A percentile compares a stretch with the other conserved stretches of the same genome.
Conservation (phyloP, 208 protist species). For the Porcisia deanei region DNA sequence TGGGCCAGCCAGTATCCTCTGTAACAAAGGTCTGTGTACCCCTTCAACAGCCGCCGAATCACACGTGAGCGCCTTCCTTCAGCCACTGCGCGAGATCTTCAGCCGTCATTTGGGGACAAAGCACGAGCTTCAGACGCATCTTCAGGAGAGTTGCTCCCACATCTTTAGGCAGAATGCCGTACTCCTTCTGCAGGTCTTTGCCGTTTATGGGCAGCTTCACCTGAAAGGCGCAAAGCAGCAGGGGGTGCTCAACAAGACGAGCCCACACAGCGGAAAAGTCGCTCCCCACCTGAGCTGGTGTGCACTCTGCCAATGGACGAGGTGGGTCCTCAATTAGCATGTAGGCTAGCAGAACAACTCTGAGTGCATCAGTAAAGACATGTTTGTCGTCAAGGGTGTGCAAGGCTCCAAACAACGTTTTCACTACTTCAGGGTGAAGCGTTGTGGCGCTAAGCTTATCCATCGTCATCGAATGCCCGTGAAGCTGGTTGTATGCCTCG, state of each 20-base stretch:
- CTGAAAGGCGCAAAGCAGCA: conserved; percentile 47
- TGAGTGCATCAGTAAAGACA: conserved; percentile 43
- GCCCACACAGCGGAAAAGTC: conserved; percentile 36
- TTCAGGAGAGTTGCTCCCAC: conserved; percentile 55
- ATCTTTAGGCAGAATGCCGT: conserved; percentile 42
- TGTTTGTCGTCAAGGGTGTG: conserved; percentile 55
- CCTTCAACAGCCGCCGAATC: background rate
- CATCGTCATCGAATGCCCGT: conserved; percentile 23
- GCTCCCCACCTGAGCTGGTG: background rate
- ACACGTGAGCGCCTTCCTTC: conserved; percentile 14
- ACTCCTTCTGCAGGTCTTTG: conserved; percentile 53
- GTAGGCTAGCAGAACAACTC: conserved; percentile 65
- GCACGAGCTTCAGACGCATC: conserved; percentile 54
- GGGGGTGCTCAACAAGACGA: conserved; percentile 36
- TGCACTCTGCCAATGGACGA: background rate
- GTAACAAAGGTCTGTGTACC: background rate
- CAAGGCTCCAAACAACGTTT: conserved; percentile 59
- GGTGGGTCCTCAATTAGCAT: conserved; percentile 37
- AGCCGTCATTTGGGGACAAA: conserved; percentile 39
- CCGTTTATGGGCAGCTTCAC: conserved; percentile 65
- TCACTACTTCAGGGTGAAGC: conserved; percentile 31
- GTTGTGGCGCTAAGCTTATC: conserved; percentile 12
- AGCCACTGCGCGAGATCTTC: conserved; percentile 28
- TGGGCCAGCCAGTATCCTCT: background rate
- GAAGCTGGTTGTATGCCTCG: conserved; percentile 64